Evolutionary conservation across 306 rosid species (phyloP).

Genomic region (Pyrus betulifolia): DNA sequence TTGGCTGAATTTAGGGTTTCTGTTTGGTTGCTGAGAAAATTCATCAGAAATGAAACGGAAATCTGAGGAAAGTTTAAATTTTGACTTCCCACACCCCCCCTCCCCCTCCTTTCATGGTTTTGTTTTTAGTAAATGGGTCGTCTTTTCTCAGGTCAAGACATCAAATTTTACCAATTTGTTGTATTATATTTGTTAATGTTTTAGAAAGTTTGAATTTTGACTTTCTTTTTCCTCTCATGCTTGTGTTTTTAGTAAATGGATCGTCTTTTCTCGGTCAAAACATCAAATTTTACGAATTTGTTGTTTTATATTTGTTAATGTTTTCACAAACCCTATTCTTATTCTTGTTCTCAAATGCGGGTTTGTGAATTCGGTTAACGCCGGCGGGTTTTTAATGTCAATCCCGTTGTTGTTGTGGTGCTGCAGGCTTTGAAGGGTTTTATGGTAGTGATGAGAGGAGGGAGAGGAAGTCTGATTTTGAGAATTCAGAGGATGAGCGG

Average conservation of each 20-base stretch:
- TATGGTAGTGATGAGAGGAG: constrained; percentile 88
- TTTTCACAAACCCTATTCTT: neutral
- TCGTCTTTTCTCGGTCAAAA: neutral
- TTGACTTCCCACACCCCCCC: no score
- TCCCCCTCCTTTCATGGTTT: neutral
- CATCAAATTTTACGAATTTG: neutral
- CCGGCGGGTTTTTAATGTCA: neutral
- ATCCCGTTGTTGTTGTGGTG: neutral
- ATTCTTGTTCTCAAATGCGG: neutral
- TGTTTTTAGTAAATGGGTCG: neutral
- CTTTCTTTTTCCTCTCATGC: neutral
- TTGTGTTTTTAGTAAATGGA: neutral
- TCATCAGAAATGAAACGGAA: neutral
- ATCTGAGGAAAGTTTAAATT: neutral
- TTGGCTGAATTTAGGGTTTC: constrained; percentile 23
- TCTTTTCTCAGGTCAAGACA: neutral
- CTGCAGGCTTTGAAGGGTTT: constrained; percentile 85
- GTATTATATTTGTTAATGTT: neutral
- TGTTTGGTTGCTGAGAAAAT: constrained; percentile 1
- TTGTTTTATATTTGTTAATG: neutral
- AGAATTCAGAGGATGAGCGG: constrained; percentile 91
- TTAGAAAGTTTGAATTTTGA: neutral
- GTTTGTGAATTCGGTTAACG: neutral
- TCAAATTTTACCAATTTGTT: neutral
- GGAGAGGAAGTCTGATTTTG: constrained; percentile 89